Percentiles rank a stretch among this genome's conserved stretches.
phyloP scores from a whole-genome alignment of 495 filamentous ascomycete species.

The Trichoderma virens region DNA sequence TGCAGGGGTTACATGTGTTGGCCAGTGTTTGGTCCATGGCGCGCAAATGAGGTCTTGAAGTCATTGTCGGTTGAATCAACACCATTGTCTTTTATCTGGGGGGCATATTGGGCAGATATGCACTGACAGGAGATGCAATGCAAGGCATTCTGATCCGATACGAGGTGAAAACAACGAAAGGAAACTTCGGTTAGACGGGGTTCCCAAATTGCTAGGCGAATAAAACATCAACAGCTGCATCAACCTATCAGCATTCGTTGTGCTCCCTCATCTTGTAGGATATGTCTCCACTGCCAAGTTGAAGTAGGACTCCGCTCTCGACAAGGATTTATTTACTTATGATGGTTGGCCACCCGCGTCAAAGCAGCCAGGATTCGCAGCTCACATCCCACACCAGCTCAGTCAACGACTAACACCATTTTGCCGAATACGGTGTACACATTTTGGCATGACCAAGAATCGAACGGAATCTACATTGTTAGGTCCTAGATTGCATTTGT shows the following conservation, averaged over 20 bases:
- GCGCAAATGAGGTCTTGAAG: not conserved
- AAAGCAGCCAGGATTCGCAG: not conserved
- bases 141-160: not conserved
- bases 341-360: not conserved
- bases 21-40: not conserved
- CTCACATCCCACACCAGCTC: not conserved
- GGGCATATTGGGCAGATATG: not conserved
- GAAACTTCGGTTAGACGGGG: not conserved
- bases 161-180: not conserved
- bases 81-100: not conserved
- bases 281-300: not conserved
- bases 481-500: not conserved
- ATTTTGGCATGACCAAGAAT: not conserved
- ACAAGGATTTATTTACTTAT: not conserved
- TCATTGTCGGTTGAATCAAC: not conserved
- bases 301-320: not conserved
- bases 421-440: not conserved
- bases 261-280: not conserved
- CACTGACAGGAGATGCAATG: too few relatives aligned
- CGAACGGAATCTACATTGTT: not conserved
- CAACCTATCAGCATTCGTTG: not conserved
- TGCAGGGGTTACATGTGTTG: slow-evolving; percentile 2
- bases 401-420: not conserved
- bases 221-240: not conserved
- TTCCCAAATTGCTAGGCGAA: not conserved